A percentile compares a stretch with the other conserved stretches of the same genome.
Evolutionary conservation across 495 filamentous ascomycete genomes (phyloP).

Genomic region (Parmelia sp.): DNA sequence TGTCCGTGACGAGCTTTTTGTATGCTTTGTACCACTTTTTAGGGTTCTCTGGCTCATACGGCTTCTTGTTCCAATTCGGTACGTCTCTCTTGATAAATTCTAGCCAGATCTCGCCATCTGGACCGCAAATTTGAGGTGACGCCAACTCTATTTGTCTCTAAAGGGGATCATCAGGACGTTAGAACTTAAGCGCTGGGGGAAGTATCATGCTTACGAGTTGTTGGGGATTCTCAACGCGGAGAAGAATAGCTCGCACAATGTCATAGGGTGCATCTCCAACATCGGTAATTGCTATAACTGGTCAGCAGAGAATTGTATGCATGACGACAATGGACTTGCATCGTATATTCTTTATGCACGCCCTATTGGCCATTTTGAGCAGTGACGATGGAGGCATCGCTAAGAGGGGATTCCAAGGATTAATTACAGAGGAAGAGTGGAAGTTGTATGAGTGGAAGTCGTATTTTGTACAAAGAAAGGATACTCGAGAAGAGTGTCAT

Average conservation of each 20-base stretch:
- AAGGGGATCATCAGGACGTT: constrained; percentile 1
- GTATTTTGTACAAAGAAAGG: background rate
- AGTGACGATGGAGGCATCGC: constrained; percentile 42
- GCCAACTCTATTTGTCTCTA: constrained; percentile 54
- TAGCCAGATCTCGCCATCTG: constrained; percentile 59
- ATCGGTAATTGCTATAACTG: constrained; percentile 46
- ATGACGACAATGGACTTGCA: constrained; percentile 28
- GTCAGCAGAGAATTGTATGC: background rate
- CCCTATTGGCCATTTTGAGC: constrained; percentile 37
- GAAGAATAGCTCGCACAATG: constrained; percentile 52
- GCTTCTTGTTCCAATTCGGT: constrained; percentile 51
- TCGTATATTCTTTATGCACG: constrained; percentile 43
- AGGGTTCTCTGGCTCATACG: constrained; percentile 49
- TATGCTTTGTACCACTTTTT: constrained; percentile 62
- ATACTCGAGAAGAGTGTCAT: background rate
- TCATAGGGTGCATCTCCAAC: constrained; percentile 60
- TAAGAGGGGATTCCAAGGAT: background rate
- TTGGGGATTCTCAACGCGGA: constrained; percentile 56
- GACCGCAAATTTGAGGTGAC: constrained; percentile 57
- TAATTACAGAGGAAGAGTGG: background rate
- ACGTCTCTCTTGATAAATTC: constrained; percentile 64
- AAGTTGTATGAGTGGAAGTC: too few species aligned
- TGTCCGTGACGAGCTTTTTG: constrained; percentile 40
- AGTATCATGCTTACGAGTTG: constrained; percentile 48
- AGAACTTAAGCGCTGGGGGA: background rate